Base-by-base conservation (phyloP, 352 stramenopile genomes). In the Globisporangium heterothallicum region DNA sequence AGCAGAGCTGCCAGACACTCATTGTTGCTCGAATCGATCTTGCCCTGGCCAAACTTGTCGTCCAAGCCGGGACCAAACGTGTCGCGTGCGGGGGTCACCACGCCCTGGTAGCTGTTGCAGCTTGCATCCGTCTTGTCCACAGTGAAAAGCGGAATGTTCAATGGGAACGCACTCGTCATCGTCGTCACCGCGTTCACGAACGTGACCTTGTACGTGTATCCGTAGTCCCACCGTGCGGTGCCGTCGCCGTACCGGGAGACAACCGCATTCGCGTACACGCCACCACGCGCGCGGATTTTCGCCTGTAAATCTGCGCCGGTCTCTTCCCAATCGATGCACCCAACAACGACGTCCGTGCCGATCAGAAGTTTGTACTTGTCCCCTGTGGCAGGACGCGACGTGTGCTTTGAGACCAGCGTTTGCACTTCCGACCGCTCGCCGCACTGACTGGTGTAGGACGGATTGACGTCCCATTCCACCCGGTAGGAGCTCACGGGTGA, bases 401-500 rank as follows among this genome's bases (percentile, higher is more conserved):
- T 53, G 32, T 59, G 40, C 22, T 38, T 65, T 3, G 86, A 58
- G 22, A 62, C 59, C 3, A 92, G n/a, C 19, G 47, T 80, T 55
- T 92, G 80, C 8, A 84, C 82, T 56, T 94, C 80, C 46, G 67
- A 63, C 16, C 61, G 66, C 59, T 94, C 83, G 6, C 83, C 83
- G 41, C 83, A 94, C 26, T 66, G 42, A 41, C 77, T 91, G 10
- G 78, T 82, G 61, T 98, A 98, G 14, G 78, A 84, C n/a, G 82
- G 56, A 13, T 65, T 86, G 19, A 77, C 71, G 69, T 98, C 95
- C 94, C 95, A 99, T 69, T 99, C 94, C n/a, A 98, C 79, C 18
- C 89, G 67, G 65, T 98, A 98, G 35, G 80, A 80, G 4, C 69
- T 84, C 29, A 95, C 68, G 0, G 61, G 45, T 19, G 88, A 75